Conservation (phyloP, 768 basidiomycete genomes). For the Gyrodon lividus region DNA sequence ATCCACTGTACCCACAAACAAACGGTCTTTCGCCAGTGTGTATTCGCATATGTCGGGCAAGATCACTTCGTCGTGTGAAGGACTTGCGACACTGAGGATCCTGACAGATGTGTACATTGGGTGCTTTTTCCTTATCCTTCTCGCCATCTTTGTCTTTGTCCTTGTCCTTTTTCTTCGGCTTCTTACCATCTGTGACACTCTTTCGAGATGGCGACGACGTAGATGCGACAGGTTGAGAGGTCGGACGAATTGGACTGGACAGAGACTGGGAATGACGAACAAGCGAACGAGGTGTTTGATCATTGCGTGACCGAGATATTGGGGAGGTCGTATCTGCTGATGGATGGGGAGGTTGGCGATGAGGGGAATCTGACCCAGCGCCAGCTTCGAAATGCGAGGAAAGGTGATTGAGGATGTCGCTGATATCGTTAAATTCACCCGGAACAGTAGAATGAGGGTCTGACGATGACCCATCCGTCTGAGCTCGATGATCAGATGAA, state of each 20-base stretch:
- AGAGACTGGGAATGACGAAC: conserved; percentile 33
- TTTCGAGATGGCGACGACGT: conserved; percentile 43
- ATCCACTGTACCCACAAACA: conserved; percentile 65
- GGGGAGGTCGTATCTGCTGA: conserved; percentile 28
- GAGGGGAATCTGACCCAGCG: conserved; percentile 41
- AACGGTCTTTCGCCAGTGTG: conserved; percentile 91
- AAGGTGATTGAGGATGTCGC: conserved; percentile 74
- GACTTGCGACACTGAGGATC: conserved; percentile 74
- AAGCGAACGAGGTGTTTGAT: conserved; percentile 22
- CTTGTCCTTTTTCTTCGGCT: conserved; percentile 27
- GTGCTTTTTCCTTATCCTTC: conserved; percentile 43
- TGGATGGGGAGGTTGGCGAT: conserved; percentile 40
- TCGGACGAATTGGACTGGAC: conserved; percentile 33
- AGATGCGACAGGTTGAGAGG: conserved; percentile 47
- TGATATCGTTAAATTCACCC: conserved; percentile 68
- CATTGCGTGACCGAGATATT: conserved; percentile 29
- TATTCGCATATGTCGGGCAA: conserved; percentile 83
- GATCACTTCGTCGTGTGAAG: conserved; percentile 81
- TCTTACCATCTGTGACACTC: conserved; percentile 22
- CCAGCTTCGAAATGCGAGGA: conserved; percentile 67
- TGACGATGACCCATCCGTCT: conserved; percentile 34
- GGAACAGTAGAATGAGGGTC: conserved; percentile 49
- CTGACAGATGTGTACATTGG: conserved; percentile 63
- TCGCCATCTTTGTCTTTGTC: conserved; percentile 27
- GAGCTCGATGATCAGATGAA: conserved; percentile 24